phyloP scores from a whole-genome alignment of 2,329 filamentous ascomycete species.

The Colletotrichum caudatum region DNA sequence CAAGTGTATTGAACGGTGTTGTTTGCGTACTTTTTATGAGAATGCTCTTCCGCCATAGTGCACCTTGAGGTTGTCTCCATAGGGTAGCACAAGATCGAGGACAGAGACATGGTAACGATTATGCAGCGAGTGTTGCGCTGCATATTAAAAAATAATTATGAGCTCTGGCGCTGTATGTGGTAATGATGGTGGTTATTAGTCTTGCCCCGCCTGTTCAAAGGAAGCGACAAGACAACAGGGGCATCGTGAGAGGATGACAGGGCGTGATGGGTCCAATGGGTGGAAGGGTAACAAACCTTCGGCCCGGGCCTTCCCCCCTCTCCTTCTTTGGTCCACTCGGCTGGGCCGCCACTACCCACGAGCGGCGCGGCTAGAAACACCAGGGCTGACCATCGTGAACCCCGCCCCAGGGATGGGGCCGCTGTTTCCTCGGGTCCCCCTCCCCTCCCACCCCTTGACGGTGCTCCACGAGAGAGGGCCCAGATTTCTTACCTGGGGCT shows the following conservation, averaged over 20 bases:
- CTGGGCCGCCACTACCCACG: neutral
- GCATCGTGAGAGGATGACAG: neutral
- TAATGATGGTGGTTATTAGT: neutral
- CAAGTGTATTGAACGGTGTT: neutral
- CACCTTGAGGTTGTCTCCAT: neutral
- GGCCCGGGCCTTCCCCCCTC: constrained; percentile 2
- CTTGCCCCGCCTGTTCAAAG: neutral
- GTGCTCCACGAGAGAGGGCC: neutral
- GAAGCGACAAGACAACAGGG: neutral
- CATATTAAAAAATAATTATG: neutral
- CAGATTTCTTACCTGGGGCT: neutral
- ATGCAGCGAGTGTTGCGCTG: neutral
- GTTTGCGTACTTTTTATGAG: neutral
- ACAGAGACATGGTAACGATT: too few species aligned
- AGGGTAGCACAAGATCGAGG: neutral
- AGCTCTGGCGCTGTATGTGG: neutral
- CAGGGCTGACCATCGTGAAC: constrained; percentile 13
- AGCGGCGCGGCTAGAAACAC: neutral
- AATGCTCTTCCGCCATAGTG: neutral
- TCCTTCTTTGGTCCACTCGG: neutral
- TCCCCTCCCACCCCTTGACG: too few species aligned
- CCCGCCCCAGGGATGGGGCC: neutral
- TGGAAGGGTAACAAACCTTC: neutral
- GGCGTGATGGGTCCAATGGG: neutral
- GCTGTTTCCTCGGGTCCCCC: too few species aligned